A percentile compares a stretch with the other conserved stretches of the same genome.
phyloP scores from a whole-genome alignment of 148 eudicot species.

The Mesembryanthemum crystallinum region DNA sequence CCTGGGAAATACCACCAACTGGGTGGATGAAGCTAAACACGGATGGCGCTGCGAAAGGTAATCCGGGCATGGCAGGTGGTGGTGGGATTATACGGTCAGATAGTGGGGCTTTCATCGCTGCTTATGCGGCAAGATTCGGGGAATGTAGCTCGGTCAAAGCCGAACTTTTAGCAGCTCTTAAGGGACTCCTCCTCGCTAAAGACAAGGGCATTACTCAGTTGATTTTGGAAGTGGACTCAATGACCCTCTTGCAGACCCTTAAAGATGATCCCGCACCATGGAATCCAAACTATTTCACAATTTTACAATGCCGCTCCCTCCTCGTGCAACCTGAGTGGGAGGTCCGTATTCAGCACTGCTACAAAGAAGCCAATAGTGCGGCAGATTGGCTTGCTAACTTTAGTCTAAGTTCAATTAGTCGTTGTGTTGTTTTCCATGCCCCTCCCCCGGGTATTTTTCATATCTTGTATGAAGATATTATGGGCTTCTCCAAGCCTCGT shows the following conservation, averaged over 20 bases:
- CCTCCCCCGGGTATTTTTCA: neutral
- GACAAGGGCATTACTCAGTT: too few species aligned
- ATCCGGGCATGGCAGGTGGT: neutral
- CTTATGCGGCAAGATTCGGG: neutral
- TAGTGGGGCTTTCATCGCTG: neutral
- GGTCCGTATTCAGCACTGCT: too few species aligned
- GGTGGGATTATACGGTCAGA: neutral
- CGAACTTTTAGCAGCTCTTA: neutral
- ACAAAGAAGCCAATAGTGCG: too few species aligned
- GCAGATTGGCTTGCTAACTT: neutral
- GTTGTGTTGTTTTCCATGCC: neutral
- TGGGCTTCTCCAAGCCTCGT: too few species aligned
- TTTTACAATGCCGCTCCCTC: too few species aligned
- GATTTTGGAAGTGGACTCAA: too few species aligned
- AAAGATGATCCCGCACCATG: too few species aligned
- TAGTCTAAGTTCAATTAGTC: neutral
- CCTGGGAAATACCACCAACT: neutral
- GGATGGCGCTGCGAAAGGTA: neutral
- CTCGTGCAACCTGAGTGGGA: too few species aligned
- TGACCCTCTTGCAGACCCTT: too few species aligned
- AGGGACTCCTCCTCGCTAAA: neutral
- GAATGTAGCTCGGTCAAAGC: neutral
- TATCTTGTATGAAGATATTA: neutral
- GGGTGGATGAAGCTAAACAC: neutral
- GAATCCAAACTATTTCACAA: too few species aligned